A percentile compares a stretch with the other conserved stretches of the same genome.
Conservation (phyloP, 768 basidiomycete genomes). For the Tephrocybe rancida region DNA sequence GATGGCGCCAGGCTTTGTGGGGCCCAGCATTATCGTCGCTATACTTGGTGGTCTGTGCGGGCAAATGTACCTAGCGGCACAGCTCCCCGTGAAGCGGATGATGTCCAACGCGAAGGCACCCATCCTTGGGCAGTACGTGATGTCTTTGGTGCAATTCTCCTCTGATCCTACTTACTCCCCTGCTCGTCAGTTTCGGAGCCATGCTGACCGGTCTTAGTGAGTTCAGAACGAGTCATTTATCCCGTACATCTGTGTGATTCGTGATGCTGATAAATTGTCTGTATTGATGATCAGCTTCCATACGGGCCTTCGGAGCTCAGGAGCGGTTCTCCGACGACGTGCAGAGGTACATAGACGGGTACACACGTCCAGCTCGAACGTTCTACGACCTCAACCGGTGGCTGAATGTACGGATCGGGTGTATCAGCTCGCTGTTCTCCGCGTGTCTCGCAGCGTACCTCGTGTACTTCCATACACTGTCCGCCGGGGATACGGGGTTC, state of each 20-base stretch:
- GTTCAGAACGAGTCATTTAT: constrained; percentile 10
- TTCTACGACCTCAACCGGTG: constrained; percentile 32
- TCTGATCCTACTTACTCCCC: constrained; percentile 9
- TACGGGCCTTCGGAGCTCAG: constrained; percentile 67
- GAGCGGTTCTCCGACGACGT: constrained; percentile 44
- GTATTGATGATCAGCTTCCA: constrained; percentile 37
- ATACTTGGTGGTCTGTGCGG: constrained; percentile 43
- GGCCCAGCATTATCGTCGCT: constrained; percentile 42
- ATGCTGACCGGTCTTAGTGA: constrained; percentile 56
- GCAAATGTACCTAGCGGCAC: constrained; percentile 43
- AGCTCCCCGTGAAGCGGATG: constrained; percentile 47
- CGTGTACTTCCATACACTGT: constrained; percentile 39
- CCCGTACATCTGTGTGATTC: background rate
- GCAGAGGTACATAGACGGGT: constrained; percentile 52
- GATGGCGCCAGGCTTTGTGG: constrained; percentile 43
- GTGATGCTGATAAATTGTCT: background rate
- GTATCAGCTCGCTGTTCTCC: constrained; percentile 56
- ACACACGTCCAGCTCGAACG: constrained; percentile 39
- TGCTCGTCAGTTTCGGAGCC: constrained; percentile 45
- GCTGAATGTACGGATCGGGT: constrained; percentile 51
- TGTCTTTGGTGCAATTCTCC: background rate
- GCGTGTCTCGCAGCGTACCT: constrained; percentile 55
- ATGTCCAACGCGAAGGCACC: constrained; percentile 40
- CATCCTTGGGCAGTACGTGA: constrained; percentile 37
- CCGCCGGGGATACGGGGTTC: constrained; percentile 48